Conservation (phyloP, 2,329 filamentous ascomycete genomes). For the Aspergillus piperis region DNA sequence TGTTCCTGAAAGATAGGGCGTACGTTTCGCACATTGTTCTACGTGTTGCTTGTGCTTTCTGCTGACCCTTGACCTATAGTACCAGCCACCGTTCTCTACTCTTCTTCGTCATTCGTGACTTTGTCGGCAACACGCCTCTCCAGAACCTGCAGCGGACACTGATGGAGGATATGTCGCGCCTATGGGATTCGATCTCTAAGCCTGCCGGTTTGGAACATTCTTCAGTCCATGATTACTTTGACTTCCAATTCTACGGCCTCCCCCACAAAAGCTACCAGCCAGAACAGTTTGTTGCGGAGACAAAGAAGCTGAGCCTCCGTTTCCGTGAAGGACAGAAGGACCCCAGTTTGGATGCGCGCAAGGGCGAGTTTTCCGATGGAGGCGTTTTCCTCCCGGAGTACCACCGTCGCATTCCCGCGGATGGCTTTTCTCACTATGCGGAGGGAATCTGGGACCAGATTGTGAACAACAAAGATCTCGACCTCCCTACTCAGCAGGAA, state of each 20-base stretch:
- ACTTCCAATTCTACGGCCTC: constrained; percentile 93
- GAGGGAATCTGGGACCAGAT: constrained; percentile 98
- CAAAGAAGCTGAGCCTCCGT: constrained; percentile 74
- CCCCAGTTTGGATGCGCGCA: constrained; percentile 60
- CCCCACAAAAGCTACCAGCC: constrained; percentile 97
- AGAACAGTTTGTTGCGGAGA: constrained; percentile 82
- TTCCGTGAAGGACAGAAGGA: constrained; percentile 81
- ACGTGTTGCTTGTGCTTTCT: constrained; percentile 17
- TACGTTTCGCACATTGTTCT: constrained; percentile 49
- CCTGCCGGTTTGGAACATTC: constrained; percentile 84
- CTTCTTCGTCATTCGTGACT: constrained; percentile 98
- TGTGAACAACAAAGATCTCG: constrained; percentile 96
- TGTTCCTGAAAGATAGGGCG: constrained; percentile 95
- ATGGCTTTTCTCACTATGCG: constrained; percentile 93
- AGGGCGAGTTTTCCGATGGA: constrained; percentile 71
- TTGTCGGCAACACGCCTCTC: constrained; percentile 87
- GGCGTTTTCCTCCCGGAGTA: constrained; percentile 92
- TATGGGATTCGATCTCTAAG: constrained; percentile 93
- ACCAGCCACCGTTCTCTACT: constrained; percentile 86
- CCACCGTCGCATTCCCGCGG: constrained; percentile 90
- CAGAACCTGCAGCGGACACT: constrained; percentile 87
- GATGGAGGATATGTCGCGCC: constrained; percentile 83
- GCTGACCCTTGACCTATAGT: constrained; percentile 47
- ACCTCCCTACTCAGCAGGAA: constrained; percentile 95
- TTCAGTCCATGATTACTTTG: constrained; percentile 94